These are phyloP conservation scores for Thraustotheca clavata DNA, from an alignment of 352 stramenopile species.

Conservation along the genomic window DNA sequence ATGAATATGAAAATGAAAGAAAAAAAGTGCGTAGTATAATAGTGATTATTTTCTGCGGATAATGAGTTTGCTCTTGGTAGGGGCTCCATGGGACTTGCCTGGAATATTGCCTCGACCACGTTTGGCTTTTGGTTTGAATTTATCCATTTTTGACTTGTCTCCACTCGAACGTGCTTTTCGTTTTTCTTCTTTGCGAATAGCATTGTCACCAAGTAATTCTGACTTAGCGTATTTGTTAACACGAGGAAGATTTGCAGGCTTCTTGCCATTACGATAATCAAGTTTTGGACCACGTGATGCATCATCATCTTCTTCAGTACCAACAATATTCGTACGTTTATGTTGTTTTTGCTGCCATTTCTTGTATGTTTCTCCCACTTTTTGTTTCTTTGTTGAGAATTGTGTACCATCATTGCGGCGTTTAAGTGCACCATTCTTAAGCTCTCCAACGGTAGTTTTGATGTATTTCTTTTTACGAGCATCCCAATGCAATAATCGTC, in stretches of 20 bases:
- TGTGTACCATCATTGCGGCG: constrained; percentile 71
- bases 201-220: constrained; percentile 62
- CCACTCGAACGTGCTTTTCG: constrained; percentile 74
- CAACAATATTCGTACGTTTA: constrained; percentile 68
- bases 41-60: constrained; percentile 34
- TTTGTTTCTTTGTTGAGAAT: constrained; percentile 79
- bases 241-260: constrained; percentile 39
- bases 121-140: constrained; percentile 32
- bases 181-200: constrained; percentile 81
- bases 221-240: constrained; percentile 76
- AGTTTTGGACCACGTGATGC: constrained; percentile 32
- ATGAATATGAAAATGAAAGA: no score
- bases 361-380: constrained; percentile 88
- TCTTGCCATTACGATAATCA: constrained; percentile 74
- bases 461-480: constrained; percentile 97
- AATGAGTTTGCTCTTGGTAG: constrained; percentile 75
- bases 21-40: no score
- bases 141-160: constrained; percentile 44
- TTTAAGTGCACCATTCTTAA: constrained; percentile 78
- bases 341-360: constrained; percentile 90
- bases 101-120: constrained; percentile 64
- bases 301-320: constrained; percentile 56
- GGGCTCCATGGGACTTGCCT: constrained; percentile 73
- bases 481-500: constrained; percentile 98
- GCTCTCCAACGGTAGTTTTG: constrained; percentile 87